phyloP scores from a whole-genome alignment of 192 early-diverging fungal genomes.

The Rhizophagus prolifer region DNA sequence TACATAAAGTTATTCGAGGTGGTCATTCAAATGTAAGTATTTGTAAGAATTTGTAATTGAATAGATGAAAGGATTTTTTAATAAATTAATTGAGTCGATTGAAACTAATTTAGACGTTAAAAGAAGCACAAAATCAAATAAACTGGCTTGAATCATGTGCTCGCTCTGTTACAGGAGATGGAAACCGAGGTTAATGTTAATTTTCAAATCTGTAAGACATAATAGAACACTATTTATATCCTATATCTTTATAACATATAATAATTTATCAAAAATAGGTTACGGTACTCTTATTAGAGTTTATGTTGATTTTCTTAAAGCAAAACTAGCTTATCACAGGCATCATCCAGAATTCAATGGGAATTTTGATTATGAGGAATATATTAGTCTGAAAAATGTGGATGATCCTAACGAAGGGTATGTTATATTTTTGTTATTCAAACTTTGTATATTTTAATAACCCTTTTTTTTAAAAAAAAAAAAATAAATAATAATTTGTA shows the following conservation, averaged over 20 bases:
- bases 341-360: conserved; percentile 91
- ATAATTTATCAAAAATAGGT: conserved; percentile 30
- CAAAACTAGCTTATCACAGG: conserved; percentile 91
- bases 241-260: neutral
- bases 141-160: conserved; percentile 80
- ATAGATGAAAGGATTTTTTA: neutral
- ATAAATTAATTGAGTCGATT: neutral
- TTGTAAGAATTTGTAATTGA: neutral
- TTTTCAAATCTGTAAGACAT: neutral
- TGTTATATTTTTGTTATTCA: neutral
- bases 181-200: conserved; percentile 37
- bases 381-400: conserved; percentile 86
- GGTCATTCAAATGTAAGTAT: conserved; percentile 78
- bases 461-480: neutral
- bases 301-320: conserved; percentile 85
- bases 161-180: conserved; percentile 52
- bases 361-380: conserved; percentile 97
- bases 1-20: conserved; percentile 94
- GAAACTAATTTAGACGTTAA: conserved; percentile 57
- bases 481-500: conserved; percentile 34
- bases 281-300: conserved; percentile 86
- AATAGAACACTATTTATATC: neutral
- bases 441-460: neutral
- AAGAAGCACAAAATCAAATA: conserved; percentile 78
- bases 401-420: conserved; percentile 98